These are phyloP conservation scores for Fusarium albidum DNA, from an alignment of 2,329 filamentous ascomycete genomes.

Conservation along the genomic window DNA sequence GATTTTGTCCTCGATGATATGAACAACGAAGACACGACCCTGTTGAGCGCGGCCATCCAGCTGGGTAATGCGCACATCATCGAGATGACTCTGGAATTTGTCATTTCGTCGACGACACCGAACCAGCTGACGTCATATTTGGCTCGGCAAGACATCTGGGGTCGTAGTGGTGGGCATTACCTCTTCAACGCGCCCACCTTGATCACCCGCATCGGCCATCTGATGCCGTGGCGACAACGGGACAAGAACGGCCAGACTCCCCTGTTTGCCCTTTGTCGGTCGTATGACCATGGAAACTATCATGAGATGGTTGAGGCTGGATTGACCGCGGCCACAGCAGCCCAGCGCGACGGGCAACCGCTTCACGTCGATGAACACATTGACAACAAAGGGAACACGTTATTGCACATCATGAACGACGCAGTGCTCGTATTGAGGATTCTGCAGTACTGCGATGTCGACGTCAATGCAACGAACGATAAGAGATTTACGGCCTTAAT, in stretches of 20 bases:
- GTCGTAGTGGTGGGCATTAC: conserved; percentile 93
- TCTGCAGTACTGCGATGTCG: conserved; percentile 86
- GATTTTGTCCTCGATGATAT: conserved; percentile 79
- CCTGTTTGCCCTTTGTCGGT: conserved; percentile 91
- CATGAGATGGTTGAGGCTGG: conserved; percentile 86
- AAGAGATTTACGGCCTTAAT: conserved; percentile 95
- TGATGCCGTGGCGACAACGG: conserved; percentile 87
- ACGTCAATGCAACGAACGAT: conserved; percentile 95
- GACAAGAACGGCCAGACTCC: conserved; percentile 99
- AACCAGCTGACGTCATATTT: conserved; percentile 73
- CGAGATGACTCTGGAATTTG: conserved; percentile 75
- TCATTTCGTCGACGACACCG: conserved; percentile 66
- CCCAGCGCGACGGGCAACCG: conserved; percentile 80
- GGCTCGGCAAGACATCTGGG: conserved; percentile 79
- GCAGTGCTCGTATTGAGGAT: conserved; percentile 78
- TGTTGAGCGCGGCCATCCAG: conserved; percentile 91
- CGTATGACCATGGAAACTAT: conserved; percentile 92
- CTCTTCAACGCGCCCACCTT: conserved; percentile 89
- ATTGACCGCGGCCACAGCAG: conserved; percentile 74
- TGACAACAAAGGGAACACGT: conserved; percentile 90
- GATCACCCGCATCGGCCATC: conserved; percentile 76
- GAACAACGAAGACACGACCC: conserved; percentile 88
- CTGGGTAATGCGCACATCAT: conserved; percentile 79
- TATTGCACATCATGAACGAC: conserved; percentile 96
- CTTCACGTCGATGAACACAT: conserved; percentile 93